Evolutionary conservation across 1,139 yeast genomes (phyloP).

Genomic region (Kurtzmaniella quercitrusa): DNA sequence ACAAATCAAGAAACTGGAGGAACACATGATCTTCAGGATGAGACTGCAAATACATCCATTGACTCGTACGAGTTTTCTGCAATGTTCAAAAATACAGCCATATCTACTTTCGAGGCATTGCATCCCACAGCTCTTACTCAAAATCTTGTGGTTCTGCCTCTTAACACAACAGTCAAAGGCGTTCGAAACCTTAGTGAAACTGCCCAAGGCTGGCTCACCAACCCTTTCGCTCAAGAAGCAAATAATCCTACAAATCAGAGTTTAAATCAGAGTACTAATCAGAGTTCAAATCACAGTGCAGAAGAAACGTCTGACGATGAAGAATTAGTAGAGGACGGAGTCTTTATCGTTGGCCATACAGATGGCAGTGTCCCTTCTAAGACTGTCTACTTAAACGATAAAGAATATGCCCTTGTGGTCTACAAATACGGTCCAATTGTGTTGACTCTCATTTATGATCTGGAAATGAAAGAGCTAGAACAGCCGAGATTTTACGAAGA

Average conservation of each 20-base stretch:
- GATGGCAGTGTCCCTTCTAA: constrained; percentile 15
- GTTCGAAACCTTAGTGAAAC: constrained; percentile 19
- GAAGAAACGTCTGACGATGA: not conserved
- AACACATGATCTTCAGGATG: not conserved
- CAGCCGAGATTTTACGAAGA: constrained; percentile 20
- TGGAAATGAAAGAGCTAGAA: constrained; percentile 22
- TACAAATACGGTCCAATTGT: constrained; percentile 22
- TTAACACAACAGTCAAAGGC: constrained; percentile 34
- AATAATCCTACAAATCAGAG: no score
- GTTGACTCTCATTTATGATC: constrained; percentile 29
- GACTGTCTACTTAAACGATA: constrained; percentile 23
- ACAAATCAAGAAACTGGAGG: not conserved
- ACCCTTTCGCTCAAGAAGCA: constrained; percentile 6
- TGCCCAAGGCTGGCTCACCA: constrained; percentile 7
- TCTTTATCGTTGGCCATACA: constrained; percentile 14
- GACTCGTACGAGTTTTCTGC: constrained; percentile 6
- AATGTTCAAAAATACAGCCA: constrained; percentile 10
- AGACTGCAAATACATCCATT: not conserved
- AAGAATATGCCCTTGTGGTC: constrained; percentile 32
- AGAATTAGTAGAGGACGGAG: constrained; percentile 14
- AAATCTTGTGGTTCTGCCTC: constrained; percentile 37
- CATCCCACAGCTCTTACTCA: constrained; percentile 35
- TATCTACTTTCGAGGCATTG: constrained; percentile 25
- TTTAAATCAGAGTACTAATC: no score
- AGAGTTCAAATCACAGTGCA: not conserved